Percentiles rank a stretch among this genome's conserved stretches.
Conservation (phyloP, 1,284 basidiomycete species). For the Cutaneotrichosporon sp. region DNA sequence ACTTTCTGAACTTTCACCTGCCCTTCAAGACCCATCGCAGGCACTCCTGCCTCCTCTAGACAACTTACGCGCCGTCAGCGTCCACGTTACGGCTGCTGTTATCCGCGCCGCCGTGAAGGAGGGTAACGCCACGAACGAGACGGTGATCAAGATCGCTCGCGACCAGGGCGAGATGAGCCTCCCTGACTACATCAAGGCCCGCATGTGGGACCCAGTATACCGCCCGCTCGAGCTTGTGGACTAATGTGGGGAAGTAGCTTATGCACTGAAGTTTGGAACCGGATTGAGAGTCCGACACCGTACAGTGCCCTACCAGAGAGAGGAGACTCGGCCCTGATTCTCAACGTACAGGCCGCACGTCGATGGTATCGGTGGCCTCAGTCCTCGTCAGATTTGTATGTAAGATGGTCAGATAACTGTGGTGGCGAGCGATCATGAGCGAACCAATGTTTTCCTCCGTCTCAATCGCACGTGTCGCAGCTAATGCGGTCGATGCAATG, state of each 20-base stretch:
- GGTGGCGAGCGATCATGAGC: too few species aligned
- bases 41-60: constrained; percentile 62
- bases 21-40: constrained; percentile 64
- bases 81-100: constrained; percentile 65
- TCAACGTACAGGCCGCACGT: too few species aligned
- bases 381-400: too few species aligned
- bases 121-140: constrained; percentile 54
- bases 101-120: constrained; percentile 74
- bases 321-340: too few species aligned
- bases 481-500: too few species aligned
- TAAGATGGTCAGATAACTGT: too few species aligned
- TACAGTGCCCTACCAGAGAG: too few species aligned
- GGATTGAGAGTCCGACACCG: too few species aligned
- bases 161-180: constrained; percentile 40
- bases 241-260: constrained; percentile 18
- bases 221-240: constrained; percentile 47
- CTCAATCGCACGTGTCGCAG: too few species aligned
- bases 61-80: constrained; percentile 62
- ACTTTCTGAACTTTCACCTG: constrained; percentile 73
- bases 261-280: too few species aligned
- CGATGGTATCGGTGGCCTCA: too few species aligned
- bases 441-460: too few species aligned
- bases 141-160: constrained; percentile 39
- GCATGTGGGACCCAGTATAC: constrained; percentile 52
- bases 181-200: constrained; percentile 47